These are phyloP conservation scores for Dactylellina sp. DNA, from an alignment of 2,329 filamentous ascomycete species.

Conservation along the genomic window DNA sequence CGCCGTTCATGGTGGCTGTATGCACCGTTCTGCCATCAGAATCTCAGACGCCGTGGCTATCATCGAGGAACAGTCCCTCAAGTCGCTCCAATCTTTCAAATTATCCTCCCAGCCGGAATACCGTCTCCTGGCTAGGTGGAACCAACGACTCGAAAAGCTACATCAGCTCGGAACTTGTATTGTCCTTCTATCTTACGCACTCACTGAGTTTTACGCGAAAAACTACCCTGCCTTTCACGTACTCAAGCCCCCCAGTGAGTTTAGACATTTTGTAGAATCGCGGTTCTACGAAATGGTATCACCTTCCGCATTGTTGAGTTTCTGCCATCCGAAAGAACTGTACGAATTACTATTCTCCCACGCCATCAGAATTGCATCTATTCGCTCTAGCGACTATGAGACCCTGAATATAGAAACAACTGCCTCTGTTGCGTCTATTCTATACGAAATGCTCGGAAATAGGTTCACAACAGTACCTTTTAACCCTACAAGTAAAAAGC, in stretches of 20 bases:
- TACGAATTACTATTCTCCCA: slow-evolving; percentile 3
- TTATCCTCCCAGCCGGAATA: slow-evolving; percentile 13
- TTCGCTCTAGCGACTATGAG: slow-evolving; percentile 6
- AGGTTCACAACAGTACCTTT: not conserved
- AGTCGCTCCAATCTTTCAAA: not conserved
- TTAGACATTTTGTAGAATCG: slow-evolving; percentile 18
- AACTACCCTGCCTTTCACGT: slow-evolving; percentile 18
- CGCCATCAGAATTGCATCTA: not conserved
- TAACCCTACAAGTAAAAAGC: not conserved
- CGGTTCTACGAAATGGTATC: slow-evolving; percentile 15
- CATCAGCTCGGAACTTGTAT: slow-evolving; percentile 19
- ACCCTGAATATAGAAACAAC: slow-evolving; percentile 1
- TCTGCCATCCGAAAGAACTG: slow-evolving; percentile 5
- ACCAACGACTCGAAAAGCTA: not conserved
- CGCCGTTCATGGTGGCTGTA: slow-evolving; percentile 9
- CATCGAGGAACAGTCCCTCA: slow-evolving; percentile 28
- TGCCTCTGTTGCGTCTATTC: not conserved
- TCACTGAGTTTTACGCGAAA: slow-evolving; percentile 21
- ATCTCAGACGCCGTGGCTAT: slow-evolving; percentile 12
- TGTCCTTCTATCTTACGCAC: not conserved
- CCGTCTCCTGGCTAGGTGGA: slow-evolving; percentile 31
- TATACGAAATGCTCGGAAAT: slow-evolving; percentile 25
- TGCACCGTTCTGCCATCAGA: slow-evolving; percentile 11
- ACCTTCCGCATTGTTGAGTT: not conserved
- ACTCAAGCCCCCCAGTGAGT: slow-evolving; percentile 19